Conservation (phyloP, 2,329 filamentous ascomycete genomes). For the Samsoniella hepiali region DNA sequence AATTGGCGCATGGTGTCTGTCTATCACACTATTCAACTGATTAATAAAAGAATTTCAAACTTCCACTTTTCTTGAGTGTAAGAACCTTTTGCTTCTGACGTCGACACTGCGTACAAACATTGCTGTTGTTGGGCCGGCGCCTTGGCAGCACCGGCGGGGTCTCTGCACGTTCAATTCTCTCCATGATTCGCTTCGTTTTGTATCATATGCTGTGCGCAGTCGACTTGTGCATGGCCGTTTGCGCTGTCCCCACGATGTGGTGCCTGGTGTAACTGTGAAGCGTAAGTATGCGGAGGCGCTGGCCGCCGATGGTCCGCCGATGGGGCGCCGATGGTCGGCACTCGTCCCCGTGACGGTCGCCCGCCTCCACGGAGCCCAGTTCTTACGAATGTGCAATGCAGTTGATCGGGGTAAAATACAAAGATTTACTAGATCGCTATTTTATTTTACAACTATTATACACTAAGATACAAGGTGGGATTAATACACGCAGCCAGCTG, state of each 20-base stretch:
- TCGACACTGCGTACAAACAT: conserved; percentile 19
- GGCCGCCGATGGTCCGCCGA: background rate
- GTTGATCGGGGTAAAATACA: background rate
- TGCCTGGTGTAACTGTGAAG: background rate
- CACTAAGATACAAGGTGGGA: conserved; percentile 5
- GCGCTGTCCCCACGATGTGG: background rate
- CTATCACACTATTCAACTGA: conserved; percentile 10
- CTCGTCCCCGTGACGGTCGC: background rate
- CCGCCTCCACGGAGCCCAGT: background rate
- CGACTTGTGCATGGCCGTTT: background rate
- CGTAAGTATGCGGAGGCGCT: background rate
- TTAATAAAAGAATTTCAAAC: background rate
- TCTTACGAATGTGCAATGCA: background rate
- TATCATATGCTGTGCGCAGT: background rate
- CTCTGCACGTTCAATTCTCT: background rate
- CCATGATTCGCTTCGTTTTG: background rate
- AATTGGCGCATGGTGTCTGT: conserved; percentile 20
- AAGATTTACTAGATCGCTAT: background rate
- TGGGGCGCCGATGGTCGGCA: conserved; percentile 2
- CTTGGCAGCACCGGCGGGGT: conserved; percentile 18
- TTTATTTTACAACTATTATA: background rate
- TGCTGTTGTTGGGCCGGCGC: conserved; percentile 11
- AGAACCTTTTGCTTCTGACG: conserved; percentile 19
- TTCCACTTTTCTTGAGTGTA: too few species aligned
- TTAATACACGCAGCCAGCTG: conserved; percentile 15